phyloP scores from a whole-genome alignment of 768 basidiomycete species.

The Mycena vitilis region DNA sequence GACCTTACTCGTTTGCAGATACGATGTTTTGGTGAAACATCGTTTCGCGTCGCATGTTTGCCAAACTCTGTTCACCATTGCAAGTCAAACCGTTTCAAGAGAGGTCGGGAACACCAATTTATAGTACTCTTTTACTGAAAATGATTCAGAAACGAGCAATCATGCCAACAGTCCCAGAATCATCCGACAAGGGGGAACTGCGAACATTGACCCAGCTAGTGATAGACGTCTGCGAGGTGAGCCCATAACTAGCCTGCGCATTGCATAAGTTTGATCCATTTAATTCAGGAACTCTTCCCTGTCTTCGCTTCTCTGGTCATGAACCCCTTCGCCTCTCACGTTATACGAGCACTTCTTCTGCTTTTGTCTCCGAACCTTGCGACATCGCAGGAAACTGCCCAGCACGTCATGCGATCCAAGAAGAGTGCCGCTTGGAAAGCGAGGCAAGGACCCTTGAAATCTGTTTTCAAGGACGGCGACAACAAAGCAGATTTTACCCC shows the following conservation, averaged over 20 bases:
- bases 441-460: constrained; percentile 83
- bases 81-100: constrained; percentile 70
- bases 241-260: constrained; percentile 29
- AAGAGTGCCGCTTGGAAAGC: constrained; percentile 87
- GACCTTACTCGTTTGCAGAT: constrained; percentile 52
- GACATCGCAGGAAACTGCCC: constrained; percentile 48
- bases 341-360: constrained; percentile 81
- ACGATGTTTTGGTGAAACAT: constrained; percentile 74
- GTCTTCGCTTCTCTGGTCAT: constrained; percentile 73
- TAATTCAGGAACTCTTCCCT: constrained; percentile 75
- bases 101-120: constrained; percentile 60
- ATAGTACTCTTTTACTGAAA: too few species aligned
- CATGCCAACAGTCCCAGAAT: constrained; percentile 58
- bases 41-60: constrained; percentile 97
- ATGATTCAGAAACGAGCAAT: constrained; percentile 63
- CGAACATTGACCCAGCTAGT: constrained; percentile 72
- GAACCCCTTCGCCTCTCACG: constrained; percentile 93
- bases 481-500: constrained; percentile 47
- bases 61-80: constrained; percentile 85
- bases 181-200: constrained; percentile 71
- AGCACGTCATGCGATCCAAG: constrained; percentile 77
- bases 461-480: constrained; percentile 69
- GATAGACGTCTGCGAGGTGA: constrained; percentile 73
- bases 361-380: constrained; percentile 76
- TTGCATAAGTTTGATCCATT: constrained; percentile 5